A percentile compares a stretch with the other conserved stretches of the same genome.
phyloP scores from a whole-genome alignment of 2,329 filamentous ascomycete species.

The Beauveria sp. region DNA sequence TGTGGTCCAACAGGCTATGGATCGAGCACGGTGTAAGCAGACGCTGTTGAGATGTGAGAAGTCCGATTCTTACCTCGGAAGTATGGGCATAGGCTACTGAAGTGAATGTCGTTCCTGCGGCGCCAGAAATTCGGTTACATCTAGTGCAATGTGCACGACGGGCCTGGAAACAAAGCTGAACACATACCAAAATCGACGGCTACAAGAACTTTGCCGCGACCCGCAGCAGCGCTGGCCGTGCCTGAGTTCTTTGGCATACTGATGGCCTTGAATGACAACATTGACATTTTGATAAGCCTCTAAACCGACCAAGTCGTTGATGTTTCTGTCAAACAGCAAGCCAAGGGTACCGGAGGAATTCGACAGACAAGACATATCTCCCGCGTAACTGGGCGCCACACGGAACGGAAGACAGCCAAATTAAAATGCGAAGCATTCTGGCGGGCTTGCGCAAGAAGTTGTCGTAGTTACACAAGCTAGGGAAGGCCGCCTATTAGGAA shows the following conservation, averaged over 20 bases:
- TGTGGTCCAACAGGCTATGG: not conserved
- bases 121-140: not conserved
- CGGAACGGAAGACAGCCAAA: not conserved
- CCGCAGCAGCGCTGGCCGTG: not conserved
- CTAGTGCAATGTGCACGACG: not conserved
- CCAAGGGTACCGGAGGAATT: not conserved
- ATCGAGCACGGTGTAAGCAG: not conserved
- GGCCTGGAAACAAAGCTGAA: not conserved
- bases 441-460: not conserved
- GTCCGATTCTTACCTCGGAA: not conserved
- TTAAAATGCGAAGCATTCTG: not conserved
- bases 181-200: not conserved
- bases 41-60: not conserved
- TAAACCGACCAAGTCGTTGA: not conserved
- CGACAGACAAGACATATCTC: not conserved
- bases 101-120: constrained; percentile 1
- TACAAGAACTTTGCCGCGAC: constrained; percentile 1
- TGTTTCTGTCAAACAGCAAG: not conserved
- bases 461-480: not conserved
- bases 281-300: not conserved
- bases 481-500: not conserved
- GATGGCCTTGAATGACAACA: not conserved
- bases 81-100: not conserved
- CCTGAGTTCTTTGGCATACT: not conserved
- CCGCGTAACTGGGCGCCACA: not conserved